phyloP scores from a whole-genome alignment of 768 basidiomycete species.

The Suillus subalutaceus region DNA sequence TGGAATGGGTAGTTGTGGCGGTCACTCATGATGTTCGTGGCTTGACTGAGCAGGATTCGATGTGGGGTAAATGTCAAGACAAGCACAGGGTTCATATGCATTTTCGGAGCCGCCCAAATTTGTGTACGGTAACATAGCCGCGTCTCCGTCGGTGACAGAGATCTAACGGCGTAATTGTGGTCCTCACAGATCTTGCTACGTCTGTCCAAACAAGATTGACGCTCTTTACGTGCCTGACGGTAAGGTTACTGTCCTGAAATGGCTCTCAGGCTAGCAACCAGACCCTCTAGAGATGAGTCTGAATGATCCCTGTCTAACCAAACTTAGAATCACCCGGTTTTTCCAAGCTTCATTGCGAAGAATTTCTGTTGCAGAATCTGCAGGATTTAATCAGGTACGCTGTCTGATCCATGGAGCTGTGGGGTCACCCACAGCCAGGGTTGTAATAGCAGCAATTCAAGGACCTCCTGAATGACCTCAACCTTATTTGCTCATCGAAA shows the following conservation, averaged over 20 bases:
- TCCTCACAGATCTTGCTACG: constrained; percentile 32
- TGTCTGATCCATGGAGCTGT: constrained; percentile 17
- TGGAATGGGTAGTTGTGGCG: constrained; percentile 34
- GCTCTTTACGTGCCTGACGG: constrained; percentile 32
- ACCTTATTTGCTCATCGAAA: constrained; percentile 18
- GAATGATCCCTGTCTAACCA: constrained; percentile 30
- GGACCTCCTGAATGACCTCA: constrained; percentile 19
- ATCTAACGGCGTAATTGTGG: constrained; percentile 30
- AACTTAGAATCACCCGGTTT: constrained; percentile 25
- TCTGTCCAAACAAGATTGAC: constrained; percentile 28
- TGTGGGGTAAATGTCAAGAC: constrained; percentile 5
- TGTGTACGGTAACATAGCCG: constrained; percentile 35
- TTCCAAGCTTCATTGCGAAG: constrained; percentile 7
- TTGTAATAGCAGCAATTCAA: constrained; percentile 25
- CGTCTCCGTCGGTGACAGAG: constrained; percentile 23
- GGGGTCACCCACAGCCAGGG: constrained; percentile 16
- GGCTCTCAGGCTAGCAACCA: constrained; percentile 29
- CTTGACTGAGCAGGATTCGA: not conserved
- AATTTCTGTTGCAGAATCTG: constrained; percentile 9
- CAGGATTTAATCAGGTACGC: constrained; percentile 23
- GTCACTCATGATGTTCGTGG: constrained; percentile 26
- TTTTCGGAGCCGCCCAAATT: constrained; percentile 34
- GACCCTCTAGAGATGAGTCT: constrained; percentile 29
- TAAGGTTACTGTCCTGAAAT: constrained; percentile 17
- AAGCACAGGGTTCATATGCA: constrained; percentile 34